Base-by-base conservation (phyloP, 176 grass and related monocot genomes). In the Oryza rufipogon region DNA sequence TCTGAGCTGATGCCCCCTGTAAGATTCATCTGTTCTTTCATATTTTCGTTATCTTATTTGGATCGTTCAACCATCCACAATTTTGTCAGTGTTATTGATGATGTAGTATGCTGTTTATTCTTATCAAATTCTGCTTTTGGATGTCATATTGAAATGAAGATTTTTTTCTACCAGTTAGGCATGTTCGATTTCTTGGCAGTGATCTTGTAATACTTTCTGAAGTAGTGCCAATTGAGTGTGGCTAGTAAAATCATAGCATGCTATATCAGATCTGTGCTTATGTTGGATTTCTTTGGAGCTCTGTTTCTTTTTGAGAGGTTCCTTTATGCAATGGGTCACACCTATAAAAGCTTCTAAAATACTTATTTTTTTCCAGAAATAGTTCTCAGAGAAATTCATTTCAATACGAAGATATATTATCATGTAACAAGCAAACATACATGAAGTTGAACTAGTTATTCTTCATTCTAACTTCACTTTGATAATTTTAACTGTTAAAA, bases 1-100 rank as follows among this genome's bases (percentile, higher is more conserved):
- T 87, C 89, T 81, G 91, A 98, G 42, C 78, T 98, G 75, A 98
- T 98, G 96, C 96, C 89, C 78, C 93, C 89, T 75, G 96, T 98
- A 88, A 98, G 91, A 17, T 14, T 85, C 25, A 61, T 83, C 34
- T 67, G 33, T 26, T 61, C 26, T 15, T 11, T n/a, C 11, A 33
- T 54, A 49, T 73, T 86, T 12, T 67, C 19, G 38, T 82, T 86
- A 86, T 46, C 34, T 12, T 80, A 75, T 84, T 72, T 36, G 12
- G 77, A 66, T 48, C 44, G 38, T 77, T 15, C 13, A 46, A 7
- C 65, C 6, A 45, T 68, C 49, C 34, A 80, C 63, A 70, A 81
- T 7, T 10, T 58, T 47, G 36, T 20, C 13, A 79, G 56, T 47
- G 28, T 39, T 39, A 73, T 73, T 76, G 33, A 22, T 66, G 68